Base-by-base conservation (phyloP, 2,329 filamentous ascomycete genomes). In the Colletotrichum tofieldiae region DNA sequence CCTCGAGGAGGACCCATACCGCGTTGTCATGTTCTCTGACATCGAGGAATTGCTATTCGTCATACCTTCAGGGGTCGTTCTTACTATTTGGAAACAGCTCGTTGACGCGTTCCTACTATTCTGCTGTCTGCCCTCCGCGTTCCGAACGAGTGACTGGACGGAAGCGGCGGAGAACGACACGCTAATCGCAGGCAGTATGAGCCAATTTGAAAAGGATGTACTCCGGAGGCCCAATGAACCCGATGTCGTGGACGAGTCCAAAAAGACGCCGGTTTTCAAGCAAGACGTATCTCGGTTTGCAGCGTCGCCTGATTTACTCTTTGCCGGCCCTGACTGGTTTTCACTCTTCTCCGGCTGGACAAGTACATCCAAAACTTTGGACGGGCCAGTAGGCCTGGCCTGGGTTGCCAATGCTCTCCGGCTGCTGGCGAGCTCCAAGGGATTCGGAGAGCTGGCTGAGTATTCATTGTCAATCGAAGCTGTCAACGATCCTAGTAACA, bases 11-110 rank as follows among this genome's bases (percentile, higher is more conserved):
- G 96, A 98, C 77, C 93, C 94, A 0, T 97, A 93, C 75, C 89
- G 95, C 45, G 90, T 96, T 4, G 89, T 98, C 56, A 89, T 98
- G 77, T 95, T 92, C 76, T 89, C 91, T 0, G 96, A 98, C 79
- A 85, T 98, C 26, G 84, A 90, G 73, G 86, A 89, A 0, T 86
- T 93, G 37, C 78, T 97, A 2, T 83, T 90, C 41, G 77, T 83
- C 61, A 80, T 92, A 5, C 88, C 89, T 0, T 62, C 74, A 0
- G 41, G 65, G 6, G 78, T 78, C 35, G 75, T 86, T 69, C 66
- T 78, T 67, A 71, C 72, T 2, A 77, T 89, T 1, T 81, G 79
- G 9, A 77, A 80, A 12, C 79, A 87, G 37, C 80, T 97, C 0
- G 65, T 96, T 26, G 89, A 95, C 76, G 91, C 91, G 3, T 95